Percentiles rank a stretch among this genome's conserved stretches.
phyloP scores from a whole-genome alignment of 2,329 filamentous ascomycete species.

The Diplodia intermedia region DNA sequence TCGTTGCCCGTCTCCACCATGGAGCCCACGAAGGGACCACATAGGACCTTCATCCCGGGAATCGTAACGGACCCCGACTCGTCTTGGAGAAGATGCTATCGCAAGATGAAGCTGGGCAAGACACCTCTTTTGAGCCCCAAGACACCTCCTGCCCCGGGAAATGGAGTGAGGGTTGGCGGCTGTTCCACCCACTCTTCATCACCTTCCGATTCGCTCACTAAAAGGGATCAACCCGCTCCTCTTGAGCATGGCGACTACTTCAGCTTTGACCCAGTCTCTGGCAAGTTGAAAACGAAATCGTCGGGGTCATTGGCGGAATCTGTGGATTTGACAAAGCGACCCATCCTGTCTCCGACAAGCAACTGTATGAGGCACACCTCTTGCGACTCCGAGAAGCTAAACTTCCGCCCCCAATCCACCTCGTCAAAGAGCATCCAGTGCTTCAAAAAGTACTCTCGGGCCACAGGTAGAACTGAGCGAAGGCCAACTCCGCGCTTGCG shows the following conservation, averaged over 20 bases:
- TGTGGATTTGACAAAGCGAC: neutral
- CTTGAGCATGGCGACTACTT: neutral
- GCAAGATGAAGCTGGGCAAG: conserved; percentile 14
- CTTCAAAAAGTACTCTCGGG: neutral
- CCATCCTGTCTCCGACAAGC: conserved; percentile 7
- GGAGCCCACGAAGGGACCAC: conserved; percentile 19
- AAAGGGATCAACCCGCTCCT: neutral
- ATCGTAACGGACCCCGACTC: conserved; percentile 8
- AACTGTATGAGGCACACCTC: neutral
- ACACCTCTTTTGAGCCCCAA: conserved; percentile 9
- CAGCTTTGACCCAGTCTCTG: neutral
- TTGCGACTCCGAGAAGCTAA: neutral
- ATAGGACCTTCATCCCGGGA: conserved; percentile 13
- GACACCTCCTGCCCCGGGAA: neutral
- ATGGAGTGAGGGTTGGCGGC: neutral
- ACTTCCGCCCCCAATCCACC: neutral
- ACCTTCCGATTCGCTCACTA: conserved; percentile 14
- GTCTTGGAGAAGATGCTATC: conserved; percentile 22
- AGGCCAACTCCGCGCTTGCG: neutral
- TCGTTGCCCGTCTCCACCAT: neutral
- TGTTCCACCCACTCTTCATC: no score
- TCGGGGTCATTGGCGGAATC: neutral
- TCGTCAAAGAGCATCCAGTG: neutral
- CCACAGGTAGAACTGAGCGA: no score
- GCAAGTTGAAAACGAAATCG: neutral